A percentile compares a stretch with the other conserved stretches of the same genome.
Conservation (phyloP, 257 asterid species). For the Cynanchum wilfordii region DNA sequence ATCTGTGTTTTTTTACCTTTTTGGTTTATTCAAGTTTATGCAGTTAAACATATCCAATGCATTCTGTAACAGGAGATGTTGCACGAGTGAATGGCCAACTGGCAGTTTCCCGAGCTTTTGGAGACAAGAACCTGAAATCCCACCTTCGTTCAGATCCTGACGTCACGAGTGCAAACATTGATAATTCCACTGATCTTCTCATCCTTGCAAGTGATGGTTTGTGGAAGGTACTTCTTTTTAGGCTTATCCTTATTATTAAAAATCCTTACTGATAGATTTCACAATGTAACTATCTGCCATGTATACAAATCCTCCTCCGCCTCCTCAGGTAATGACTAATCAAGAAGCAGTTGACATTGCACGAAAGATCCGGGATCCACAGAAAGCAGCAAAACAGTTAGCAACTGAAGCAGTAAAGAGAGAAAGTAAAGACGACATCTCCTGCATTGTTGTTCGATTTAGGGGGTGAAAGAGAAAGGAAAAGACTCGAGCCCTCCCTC, state of each 20-base stretch:
- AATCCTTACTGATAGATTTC: neutral
- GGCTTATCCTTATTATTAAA: neutral
- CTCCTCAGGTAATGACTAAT: conserved; percentile 72
- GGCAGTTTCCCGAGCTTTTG: conserved; percentile 93
- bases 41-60: conserved; percentile 7
- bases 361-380: conserved; percentile 68
- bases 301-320: neutral
- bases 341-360: conserved; percentile 88
- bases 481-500: too few relatives aligned
- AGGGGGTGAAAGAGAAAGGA: conserved; percentile 26
- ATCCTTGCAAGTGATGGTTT: conserved; percentile 94
- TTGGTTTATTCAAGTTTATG: neutral
- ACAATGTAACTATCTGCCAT: conserved; percentile 1
- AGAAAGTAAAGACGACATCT: conserved; percentile 89
- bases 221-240: conserved; percentile 60
- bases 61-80: conserved; percentile 64
- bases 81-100: conserved; percentile 86
- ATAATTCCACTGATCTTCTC: conserved; percentile 54
- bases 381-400: conserved; percentile 78
- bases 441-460: conserved; percentile 84
- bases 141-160: conserved; percentile 86
- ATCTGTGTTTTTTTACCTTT: neutral
- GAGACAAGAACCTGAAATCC: conserved; percentile 79
- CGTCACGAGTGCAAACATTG: conserved; percentile 46
- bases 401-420: conserved; percentile 63